A percentile compares a stretch with the other conserved stretches of the same genome.
These are phyloP conservation scores for Hyaloscypha finlandica DNA, from an alignment of 495 filamentous ascomycete genomes.

Conservation along the genomic window DNA sequence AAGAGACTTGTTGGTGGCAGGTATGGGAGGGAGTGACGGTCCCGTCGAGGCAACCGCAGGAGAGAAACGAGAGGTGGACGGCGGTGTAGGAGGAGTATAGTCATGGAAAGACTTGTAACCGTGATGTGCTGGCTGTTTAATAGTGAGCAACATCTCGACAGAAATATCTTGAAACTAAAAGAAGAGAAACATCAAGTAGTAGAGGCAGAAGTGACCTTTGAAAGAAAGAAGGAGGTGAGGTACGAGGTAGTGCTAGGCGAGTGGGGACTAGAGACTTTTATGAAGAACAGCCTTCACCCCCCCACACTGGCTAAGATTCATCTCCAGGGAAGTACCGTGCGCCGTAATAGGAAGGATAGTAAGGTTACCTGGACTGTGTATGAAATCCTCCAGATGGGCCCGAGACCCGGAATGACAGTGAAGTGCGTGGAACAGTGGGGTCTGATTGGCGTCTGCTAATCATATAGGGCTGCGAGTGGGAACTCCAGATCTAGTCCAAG, in stretches of 20 bases:
- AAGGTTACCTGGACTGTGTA: constrained; percentile 20
- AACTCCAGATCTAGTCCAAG: constrained; percentile 21
- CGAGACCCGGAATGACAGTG: constrained; percentile 13
- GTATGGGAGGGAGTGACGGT: constrained; percentile 41
- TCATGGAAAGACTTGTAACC: constrained; percentile 71
- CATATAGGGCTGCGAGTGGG: constrained; percentile 24
- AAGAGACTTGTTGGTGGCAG: constrained; percentile 39
- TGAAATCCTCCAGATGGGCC: constrained; percentile 19
- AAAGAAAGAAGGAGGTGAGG: constrained; percentile 18
- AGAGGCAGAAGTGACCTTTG: constrained; percentile 32
- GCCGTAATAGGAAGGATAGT: constrained; percentile 22
- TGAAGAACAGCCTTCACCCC: constrained; percentile 20
- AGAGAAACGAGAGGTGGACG: constrained; percentile 60
- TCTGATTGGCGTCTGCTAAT: constrained; percentile 25
- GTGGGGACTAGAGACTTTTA: constrained; percentile 26
- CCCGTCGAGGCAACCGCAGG: constrained; percentile 54
- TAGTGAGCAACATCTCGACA: constrained; percentile 64
- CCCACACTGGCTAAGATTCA: constrained; percentile 28
- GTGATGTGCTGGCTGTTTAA: constrained; percentile 66
- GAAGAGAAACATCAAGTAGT: constrained; percentile 29
- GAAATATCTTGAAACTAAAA: constrained; percentile 20
- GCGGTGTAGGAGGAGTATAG: constrained; percentile 60
- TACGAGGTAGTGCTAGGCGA: constrained; percentile 15
- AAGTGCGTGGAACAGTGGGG: constrained; percentile 20
- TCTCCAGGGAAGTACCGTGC: constrained; percentile 32